Percentiles rank a stretch among this genome's conserved stretches.
These are phyloP conservation scores for Jimgerdemannia lactiflua DNA, from an alignment of 192 early-diverging fungal species.

Conservation along the genomic window DNA sequence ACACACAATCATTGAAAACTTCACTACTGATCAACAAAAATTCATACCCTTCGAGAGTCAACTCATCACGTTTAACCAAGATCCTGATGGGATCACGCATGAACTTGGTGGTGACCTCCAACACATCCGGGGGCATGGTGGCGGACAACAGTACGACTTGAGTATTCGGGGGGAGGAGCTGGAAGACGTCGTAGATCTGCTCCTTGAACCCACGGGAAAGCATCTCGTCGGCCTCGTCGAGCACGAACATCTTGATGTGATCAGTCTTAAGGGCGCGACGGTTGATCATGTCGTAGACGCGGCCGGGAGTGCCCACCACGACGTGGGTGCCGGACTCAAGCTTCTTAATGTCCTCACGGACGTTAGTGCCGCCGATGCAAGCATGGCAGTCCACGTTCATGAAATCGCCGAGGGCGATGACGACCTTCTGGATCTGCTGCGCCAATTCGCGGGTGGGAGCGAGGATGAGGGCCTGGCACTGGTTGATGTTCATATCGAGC, in stretches of 20 bases:
- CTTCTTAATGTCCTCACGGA: conserved; percentile 85
- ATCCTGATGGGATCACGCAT: conserved; percentile 99
- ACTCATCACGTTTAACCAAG: conserved; percentile 96
- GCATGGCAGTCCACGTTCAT: conserved; percentile 93
- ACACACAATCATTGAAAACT: background rate
- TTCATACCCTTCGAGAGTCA: conserved; percentile 75
- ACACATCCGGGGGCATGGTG: conserved; percentile 94
- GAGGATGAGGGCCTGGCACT: conserved; percentile 95
- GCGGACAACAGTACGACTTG: conserved; percentile 98
- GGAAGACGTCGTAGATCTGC: conserved; percentile 97
- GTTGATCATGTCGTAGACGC: conserved; percentile 99
- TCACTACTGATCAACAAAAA: background rate
- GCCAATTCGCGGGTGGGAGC: conserved; percentile 98
- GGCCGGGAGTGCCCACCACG: conserved; percentile 97
- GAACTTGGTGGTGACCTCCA: conserved; percentile 96
- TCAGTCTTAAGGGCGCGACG: conserved; percentile 81
- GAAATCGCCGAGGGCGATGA: conserved; percentile 93
- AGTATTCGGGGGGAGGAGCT: conserved; percentile 80
- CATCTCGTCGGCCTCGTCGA: conserved; percentile 99
- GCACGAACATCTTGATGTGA: conserved; percentile 94
- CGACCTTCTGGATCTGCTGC: conserved; percentile 96
- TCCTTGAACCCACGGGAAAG: conserved; percentile 98
- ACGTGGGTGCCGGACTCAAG: conserved; percentile 85
- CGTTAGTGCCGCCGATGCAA: conserved; percentile 96
- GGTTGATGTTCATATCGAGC: conserved; percentile 70